Conservation (phyloP, 2,329 filamentous ascomycete species). For the Ambrosiella cleistominuta region DNA sequence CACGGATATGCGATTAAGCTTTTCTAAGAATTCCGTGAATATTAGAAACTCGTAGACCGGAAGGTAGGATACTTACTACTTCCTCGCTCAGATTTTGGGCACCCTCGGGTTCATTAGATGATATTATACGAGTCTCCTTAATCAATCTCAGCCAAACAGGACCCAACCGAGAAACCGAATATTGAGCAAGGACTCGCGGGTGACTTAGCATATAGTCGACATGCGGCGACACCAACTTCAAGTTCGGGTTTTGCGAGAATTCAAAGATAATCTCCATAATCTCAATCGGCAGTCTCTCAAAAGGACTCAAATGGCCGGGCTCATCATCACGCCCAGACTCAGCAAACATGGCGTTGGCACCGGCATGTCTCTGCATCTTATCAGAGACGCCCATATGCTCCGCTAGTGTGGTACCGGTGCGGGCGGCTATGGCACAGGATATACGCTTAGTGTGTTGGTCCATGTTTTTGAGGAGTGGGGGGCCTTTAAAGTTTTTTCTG, state of each 20-base stretch:
- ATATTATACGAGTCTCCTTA: no score
- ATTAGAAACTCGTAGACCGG: no score
- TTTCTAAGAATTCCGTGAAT: no score
- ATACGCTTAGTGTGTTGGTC: neutral
- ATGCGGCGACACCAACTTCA: conserved; percentile 27
- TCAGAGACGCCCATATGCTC: neutral
- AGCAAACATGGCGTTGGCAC: neutral
- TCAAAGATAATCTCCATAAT: conserved; percentile 36
- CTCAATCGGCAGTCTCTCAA: conserved; percentile 30
- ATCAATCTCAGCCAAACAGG: no score
- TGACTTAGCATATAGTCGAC: conserved; percentile 30
- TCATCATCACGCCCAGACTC: no score
- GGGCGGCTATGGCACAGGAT: neutral
- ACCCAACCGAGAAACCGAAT: neutral
- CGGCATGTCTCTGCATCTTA: neutral
- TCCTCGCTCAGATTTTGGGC: no score
- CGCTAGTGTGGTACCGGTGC: neutral
- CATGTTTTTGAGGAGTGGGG: neutral
- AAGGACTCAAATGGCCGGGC: neutral
- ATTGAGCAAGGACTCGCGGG: neutral
- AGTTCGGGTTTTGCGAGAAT: conserved; percentile 29
- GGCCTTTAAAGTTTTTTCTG: no score
- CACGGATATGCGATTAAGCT: no score
- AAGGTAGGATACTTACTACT: no score
- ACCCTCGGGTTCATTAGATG: no score